Percentiles rank a stretch among this genome's conserved stretches.
Evolutionary conservation across 1,284 basidiomycete species (phyloP).

Genomic region (Fomes fomentarius): DNA sequence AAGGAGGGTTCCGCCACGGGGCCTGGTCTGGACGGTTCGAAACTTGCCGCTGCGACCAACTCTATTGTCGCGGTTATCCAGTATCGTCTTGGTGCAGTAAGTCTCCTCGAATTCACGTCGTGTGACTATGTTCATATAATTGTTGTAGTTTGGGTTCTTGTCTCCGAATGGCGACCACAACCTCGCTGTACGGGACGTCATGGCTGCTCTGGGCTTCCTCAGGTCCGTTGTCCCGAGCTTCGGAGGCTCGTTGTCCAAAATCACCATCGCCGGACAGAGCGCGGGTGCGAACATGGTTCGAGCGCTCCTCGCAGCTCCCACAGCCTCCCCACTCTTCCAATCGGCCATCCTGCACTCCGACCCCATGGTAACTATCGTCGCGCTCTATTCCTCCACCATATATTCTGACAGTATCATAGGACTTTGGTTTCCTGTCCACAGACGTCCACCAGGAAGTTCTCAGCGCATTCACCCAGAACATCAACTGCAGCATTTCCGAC

Average conservation of each 20-base stretch:
- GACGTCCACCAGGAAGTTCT: constrained; percentile 59
- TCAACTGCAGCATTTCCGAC: constrained; percentile 51
- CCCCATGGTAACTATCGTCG: constrained; percentile 64
- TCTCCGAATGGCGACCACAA: constrained; percentile 71
- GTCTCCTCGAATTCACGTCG: constrained; percentile 28
- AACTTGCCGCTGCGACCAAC: constrained; percentile 69
- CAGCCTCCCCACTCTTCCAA: constrained; percentile 66
- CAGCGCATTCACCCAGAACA: constrained; percentile 50
- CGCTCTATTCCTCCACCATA: neutral
- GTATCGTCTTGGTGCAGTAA: constrained; percentile 80
- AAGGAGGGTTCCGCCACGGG: constrained; percentile 69
- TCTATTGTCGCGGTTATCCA: constrained; percentile 87
- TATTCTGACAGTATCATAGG: constrained; percentile 40
- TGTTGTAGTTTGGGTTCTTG: constrained; percentile 73
- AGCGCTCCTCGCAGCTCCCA: constrained; percentile 69
- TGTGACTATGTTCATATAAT: constrained; percentile 1
- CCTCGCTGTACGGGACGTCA: constrained; percentile 71
- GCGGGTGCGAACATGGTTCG: constrained; percentile 84
- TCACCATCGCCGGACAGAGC: constrained; percentile 90
- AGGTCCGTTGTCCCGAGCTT: constrained; percentile 64
- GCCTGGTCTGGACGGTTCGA: constrained; percentile 79
- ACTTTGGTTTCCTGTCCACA: constrained; percentile 70
- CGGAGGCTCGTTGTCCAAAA: constrained; percentile 64
- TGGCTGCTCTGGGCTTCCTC: constrained; percentile 72
- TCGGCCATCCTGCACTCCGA: constrained; percentile 84